Conservation (phyloP, 2,329 filamentous ascomycete species). For the Fusarium lyarnte region DNA sequence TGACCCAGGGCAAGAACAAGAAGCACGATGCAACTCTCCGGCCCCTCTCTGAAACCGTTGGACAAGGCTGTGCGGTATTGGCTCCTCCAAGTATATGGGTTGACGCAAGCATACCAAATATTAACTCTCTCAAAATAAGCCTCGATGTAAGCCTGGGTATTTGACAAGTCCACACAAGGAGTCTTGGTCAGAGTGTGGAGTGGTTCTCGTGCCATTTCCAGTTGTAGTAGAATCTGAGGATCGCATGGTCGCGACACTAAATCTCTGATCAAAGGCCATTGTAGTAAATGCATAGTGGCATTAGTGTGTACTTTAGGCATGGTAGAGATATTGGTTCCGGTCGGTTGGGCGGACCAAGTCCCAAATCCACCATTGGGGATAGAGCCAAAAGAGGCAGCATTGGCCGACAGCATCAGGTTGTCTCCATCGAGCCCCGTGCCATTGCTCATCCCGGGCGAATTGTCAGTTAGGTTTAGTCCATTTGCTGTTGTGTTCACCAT, state of each 20-base stretch:
- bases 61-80: slow-evolving; percentile 80
- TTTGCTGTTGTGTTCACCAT: slow-evolving; percentile 62
- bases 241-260: slow-evolving; percentile 81
- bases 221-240: slow-evolving; percentile 81
- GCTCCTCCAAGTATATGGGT: slow-evolving; percentile 80
- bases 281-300: slow-evolving; percentile 78
- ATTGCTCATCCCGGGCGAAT: slow-evolving; percentile 73
- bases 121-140: slow-evolving; percentile 85
- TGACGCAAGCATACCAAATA: slow-evolving; percentile 86
- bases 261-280: slow-evolving; percentile 83
- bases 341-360: slow-evolving; percentile 70
- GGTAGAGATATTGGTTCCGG: slow-evolving; percentile 75
- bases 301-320: slow-evolving; percentile 89
- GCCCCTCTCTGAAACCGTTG: slow-evolving; percentile 79
- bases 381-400: slow-evolving; percentile 59
- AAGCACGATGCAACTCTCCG: slow-evolving; percentile 84
- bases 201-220: slow-evolving; percentile 84
- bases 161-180: slow-evolving; percentile 75
- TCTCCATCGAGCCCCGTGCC: slow-evolving; percentile 69
- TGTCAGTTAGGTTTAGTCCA: slow-evolving; percentile 65
- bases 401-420: slow-evolving; percentile 56
- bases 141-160: slow-evolving; percentile 78
- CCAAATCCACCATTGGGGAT: slow-evolving; percentile 74
- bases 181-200: slow-evolving; percentile 72
- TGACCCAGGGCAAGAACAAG: slow-evolving; percentile 81